Evolutionary conservation across 2,329 filamentous ascomycete species (phyloP).

Genomic region (Colletotrichum australisinense): DNA sequence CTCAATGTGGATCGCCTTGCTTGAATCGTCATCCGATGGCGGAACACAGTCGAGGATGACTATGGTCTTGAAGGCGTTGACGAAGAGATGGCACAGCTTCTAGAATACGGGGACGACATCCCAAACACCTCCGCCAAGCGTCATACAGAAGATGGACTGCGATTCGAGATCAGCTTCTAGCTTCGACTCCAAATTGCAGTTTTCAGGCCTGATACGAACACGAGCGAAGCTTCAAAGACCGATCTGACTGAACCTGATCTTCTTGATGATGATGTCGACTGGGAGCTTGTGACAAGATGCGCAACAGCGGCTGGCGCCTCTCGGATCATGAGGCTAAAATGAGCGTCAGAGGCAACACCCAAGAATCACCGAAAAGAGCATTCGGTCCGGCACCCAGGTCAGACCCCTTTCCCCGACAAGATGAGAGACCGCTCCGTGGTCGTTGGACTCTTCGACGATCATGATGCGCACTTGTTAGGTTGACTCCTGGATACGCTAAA

Average conservation of each 20-base stretch:
- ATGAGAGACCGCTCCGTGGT: constrained; percentile 65
- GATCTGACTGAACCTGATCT: constrained; percentile 38
- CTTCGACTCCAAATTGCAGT: not conserved
- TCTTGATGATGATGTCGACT: constrained; percentile 54
- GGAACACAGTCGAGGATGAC: not conserved
- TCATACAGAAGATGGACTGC: not conserved
- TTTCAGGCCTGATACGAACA: not conserved
- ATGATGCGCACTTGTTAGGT: constrained; percentile 72
- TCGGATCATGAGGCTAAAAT: not conserved
- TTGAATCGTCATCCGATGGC: not conserved
- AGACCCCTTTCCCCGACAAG: constrained; percentile 61
- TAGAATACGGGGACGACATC: not conserved
- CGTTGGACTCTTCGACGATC: constrained; percentile 58
- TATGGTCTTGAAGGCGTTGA: constrained; percentile 11
- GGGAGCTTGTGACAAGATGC: constrained; percentile 45
- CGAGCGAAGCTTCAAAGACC: not conserved
- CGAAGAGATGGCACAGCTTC: constrained; percentile 6
- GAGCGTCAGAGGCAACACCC: constrained; percentile 34
- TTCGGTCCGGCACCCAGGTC: constrained; percentile 52
- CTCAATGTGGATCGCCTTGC: not conserved
- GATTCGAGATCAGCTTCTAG: not conserved
- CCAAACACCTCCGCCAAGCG: not conserved
- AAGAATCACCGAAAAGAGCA: not conserved
- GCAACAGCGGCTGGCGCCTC: not conserved
- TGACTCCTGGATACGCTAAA: constrained; percentile 62